Evolutionary conservation across 2,329 filamentous ascomycete species (phyloP), one percentile per base, ranked within the genome.

Genomic region (Aureobasidium vineae): DNA sequence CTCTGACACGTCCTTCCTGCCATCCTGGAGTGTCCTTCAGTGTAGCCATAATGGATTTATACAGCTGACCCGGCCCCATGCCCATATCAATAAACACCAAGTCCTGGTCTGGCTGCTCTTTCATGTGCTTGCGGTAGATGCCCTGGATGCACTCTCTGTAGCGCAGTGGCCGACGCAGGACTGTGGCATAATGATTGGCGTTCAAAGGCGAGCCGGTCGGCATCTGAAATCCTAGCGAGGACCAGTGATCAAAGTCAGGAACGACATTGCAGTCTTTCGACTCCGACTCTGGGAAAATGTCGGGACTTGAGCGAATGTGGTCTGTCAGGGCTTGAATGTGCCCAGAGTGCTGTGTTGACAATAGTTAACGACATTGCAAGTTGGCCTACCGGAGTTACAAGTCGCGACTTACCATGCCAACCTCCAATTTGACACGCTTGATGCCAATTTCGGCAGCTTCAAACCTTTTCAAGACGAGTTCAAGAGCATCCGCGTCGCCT

Each of bases 151-250:
- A 60, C 16, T 60, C 40, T 21, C 21, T 60, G 40, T 60, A 60
- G 8, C 56, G 56, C 19, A 60, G n/a, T 16, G 56, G 56, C 13
- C 40, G 40, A 13, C 56, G 56, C 23, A 60, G 23, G 5, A 60
- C 26, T 16, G 56, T 45, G 5, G 56, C 56, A 19, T 60, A 60
- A 8, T 60, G 56, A 28, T 60, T 60, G 7, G 26, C 56, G 15
- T 60, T 47, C 15, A 60, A 26, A 16, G 56, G 56, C n/a, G 56
- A 60, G 40, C 56, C 56, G 11, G 56, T 60, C 26, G 56, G 56
- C 26, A 60, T 45, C 26, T 60, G 40, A 23, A 60, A 45, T 2
- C 56, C 56, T 23, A 60, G 15, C 26, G 56, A 60, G 7, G 56
- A 60, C 56, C 56, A 60, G 19, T 60, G 56, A 45, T 47, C 40